phyloP scores from a whole-genome alignment of 768 basidiomycete species.

The Lactarius indigo region DNA sequence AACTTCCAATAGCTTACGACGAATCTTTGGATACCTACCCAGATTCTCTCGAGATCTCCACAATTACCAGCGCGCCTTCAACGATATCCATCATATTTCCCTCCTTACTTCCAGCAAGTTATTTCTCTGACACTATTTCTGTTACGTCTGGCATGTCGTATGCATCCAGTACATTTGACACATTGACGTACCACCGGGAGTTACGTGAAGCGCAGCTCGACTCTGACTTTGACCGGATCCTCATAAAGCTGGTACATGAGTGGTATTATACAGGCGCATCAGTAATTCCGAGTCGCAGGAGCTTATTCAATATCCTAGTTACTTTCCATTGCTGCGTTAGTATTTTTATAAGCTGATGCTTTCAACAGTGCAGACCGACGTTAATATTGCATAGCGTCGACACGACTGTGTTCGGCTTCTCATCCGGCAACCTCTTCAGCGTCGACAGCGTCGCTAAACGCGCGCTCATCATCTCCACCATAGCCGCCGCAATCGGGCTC shows the following conservation, averaged over 20 bases:
- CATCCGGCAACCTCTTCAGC: slow-evolving; percentile 45
- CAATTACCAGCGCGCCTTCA: slow-evolving; percentile 1
- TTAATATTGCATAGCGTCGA: slow-evolving; percentile 32
- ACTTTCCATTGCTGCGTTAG: slow-evolving; percentile 57
- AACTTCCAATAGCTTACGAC: slow-evolving; percentile 15
- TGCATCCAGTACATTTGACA: slow-evolving; percentile 41
- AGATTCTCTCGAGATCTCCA: slow-evolving; percentile 22
- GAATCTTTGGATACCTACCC: neutral
- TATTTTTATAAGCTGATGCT: neutral
- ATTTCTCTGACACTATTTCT: slow-evolving; percentile 36
- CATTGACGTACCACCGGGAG: slow-evolving; percentile 56
- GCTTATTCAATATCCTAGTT: slow-evolving; percentile 38
- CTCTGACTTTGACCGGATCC: slow-evolving; percentile 49
- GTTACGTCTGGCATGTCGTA: slow-evolving; percentile 31
- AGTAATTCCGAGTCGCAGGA: slow-evolving; percentile 32
- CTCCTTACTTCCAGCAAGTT: slow-evolving; percentile 18
- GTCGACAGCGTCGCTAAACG: slow-evolving; percentile 45
- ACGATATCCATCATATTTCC: slow-evolving; percentile 20
- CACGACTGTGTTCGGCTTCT: slow-evolving; percentile 62
- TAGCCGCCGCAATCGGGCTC: slow-evolving; percentile 64
- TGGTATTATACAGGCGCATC: slow-evolving; percentile 66
- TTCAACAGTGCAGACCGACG: slow-evolving; percentile 8
- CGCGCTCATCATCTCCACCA: slow-evolving; percentile 55
- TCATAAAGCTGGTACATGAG: slow-evolving; percentile 49
- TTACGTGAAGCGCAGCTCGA: slow-evolving; percentile 45